Base-by-base conservation (phyloP, 176 grass and related monocot species). In the Pharus latifolius region DNA sequence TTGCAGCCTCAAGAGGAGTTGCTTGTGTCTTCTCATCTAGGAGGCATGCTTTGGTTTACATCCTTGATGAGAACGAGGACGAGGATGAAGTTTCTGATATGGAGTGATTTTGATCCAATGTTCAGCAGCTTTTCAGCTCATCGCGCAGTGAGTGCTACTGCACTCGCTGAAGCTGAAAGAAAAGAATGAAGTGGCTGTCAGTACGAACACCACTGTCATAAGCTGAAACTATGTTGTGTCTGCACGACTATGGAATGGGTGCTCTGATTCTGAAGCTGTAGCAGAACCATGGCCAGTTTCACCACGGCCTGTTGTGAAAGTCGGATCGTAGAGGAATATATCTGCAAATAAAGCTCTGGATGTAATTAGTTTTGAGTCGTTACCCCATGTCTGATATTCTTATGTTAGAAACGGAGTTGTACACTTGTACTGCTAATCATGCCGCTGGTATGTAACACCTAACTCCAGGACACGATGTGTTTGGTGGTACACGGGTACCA, bases 31-130 rank as follows among this genome's bases (percentile, higher is more conserved):
- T 96, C 53, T 91, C 88, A 54, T 86, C 79, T 45, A 49, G 73
- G 52, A 75, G 88, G 70, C 85, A 96, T 80, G 82, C 85, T 33
- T 73, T 96, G 64, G 92, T 96, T 33, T 96, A 88, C 76, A 96
- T 96, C 70, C 92, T 96, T n/a, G 88, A 91, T 27, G 92, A 96
- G 78, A 88, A 96, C 16, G 92, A 96, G 73, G 77, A 88, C 5
- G 76, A 80, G 44, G 90, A 87, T 73, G 82, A 83, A 59, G 52
- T 35, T 82, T 90, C 87, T 33, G 91, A 96, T 50, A 87, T 87
- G 56, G 91, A 90, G 58, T 96, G 80, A 94, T 27, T 33, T 1
- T 67, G 53, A 38, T 72, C 33, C 49, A 29, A 17, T 40, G 68
- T 3, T 20, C 3, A 41, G 10, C 24, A 78, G 19, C 58, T 70